Evolutionary conservation across 1,139 yeast species (phyloP).

Genomic region (Debaryomyces nepalensis): DNA sequence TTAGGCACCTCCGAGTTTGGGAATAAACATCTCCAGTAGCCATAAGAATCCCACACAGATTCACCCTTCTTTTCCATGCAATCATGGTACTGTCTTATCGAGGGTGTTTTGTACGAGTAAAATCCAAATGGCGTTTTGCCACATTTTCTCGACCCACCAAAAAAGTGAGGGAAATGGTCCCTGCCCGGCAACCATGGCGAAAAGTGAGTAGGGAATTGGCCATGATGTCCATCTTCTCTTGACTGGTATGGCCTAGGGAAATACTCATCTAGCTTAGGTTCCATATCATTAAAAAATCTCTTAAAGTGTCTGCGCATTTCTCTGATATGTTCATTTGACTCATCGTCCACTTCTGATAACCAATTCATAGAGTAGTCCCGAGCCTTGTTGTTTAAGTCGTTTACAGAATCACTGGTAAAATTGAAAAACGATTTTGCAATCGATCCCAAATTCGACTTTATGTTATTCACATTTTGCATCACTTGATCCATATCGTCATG

Average conservation of each 20-base stretch:
- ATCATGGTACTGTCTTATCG: conserved; percentile 58
- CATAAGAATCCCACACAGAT: conserved; percentile 77
- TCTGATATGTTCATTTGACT: conserved; percentile 10
- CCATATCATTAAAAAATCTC: conserved; percentile 13
- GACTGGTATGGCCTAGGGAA: conserved; percentile 19
- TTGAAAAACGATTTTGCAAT: conserved; percentile 26
- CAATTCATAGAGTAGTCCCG: conserved; percentile 25
- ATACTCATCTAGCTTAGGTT: conserved; percentile 7
- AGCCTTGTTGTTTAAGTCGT: conserved; percentile 29
- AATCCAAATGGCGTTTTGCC: conserved; percentile 50
- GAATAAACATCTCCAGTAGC: conserved; percentile 87
- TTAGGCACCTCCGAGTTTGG: conserved; percentile 57
- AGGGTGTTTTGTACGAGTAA: conserved; percentile 66
- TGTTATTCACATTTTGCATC: conserved; percentile 24
- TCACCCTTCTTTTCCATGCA: conserved; percentile 70
- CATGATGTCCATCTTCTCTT: conserved; percentile 15
- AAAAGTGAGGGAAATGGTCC: conserved; percentile 16
- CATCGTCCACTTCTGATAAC: conserved; percentile 20
- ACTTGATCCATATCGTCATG: conserved; percentile 25
- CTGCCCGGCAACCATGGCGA: conserved; percentile 11
- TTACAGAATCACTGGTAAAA: conserved; percentile 30
- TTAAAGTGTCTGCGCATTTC: conserved; percentile 13
- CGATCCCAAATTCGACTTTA: conserved; percentile 22
- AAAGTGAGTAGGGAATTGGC: conserved; percentile 2
- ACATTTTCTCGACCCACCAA: conserved; percentile 17